These are phyloP conservation scores for Aspergillus sp. DNA, from an alignment of 2,329 filamentous ascomycete species.

Conservation along the genomic window DNA sequence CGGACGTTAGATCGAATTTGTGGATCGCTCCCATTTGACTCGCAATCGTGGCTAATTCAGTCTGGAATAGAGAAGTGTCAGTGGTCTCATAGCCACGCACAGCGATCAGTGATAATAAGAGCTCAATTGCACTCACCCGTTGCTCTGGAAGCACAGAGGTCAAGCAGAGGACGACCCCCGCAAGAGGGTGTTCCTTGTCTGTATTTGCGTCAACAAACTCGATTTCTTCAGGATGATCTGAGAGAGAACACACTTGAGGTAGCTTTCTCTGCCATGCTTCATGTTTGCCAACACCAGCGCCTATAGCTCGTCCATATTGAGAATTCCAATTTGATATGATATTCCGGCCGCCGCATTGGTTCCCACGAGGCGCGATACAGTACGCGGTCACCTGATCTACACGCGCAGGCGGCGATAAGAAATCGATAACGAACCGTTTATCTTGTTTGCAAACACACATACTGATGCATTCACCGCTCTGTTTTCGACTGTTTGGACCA, in stretches of 20 bases:
- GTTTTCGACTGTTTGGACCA: too few relatives aligned
- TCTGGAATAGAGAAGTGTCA: slow-evolving; percentile 20
- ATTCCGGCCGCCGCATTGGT: slow-evolving; percentile 1
- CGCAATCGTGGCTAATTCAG: slow-evolving; percentile 44
- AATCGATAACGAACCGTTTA: not conserved
- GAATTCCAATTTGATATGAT: not conserved
- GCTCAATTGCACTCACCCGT: slow-evolving; percentile 51
- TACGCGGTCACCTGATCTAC: not conserved
- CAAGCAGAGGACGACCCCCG: slow-evolving; percentile 74
- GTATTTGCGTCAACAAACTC: slow-evolving; percentile 13
- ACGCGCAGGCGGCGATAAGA: not conserved
- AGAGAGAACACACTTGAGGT: slow-evolving; percentile 24
- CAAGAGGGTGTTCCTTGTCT: slow-evolving; percentile 59
- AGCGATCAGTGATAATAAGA: not conserved
- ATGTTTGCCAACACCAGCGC: slow-evolving; percentile 20
- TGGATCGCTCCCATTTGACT: slow-evolving; percentile 78
- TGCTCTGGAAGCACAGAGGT: slow-evolving; percentile 75
- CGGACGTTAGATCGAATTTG: slow-evolving; percentile 87
- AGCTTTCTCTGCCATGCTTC: slow-evolving; percentile 35
- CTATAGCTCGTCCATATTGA: not conserved
- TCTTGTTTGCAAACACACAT: too few relatives aligned
- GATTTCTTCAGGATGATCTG: not conserved
- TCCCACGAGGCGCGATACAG: not conserved
- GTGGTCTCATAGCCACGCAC: not conserved
- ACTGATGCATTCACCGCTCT: too few relatives aligned